Percentiles rank a stretch among this genome's conserved stretches.
phyloP scores from a whole-genome alignment of 352 stramenopile species.

The Phytopythium cucurbitacearum region DNA sequence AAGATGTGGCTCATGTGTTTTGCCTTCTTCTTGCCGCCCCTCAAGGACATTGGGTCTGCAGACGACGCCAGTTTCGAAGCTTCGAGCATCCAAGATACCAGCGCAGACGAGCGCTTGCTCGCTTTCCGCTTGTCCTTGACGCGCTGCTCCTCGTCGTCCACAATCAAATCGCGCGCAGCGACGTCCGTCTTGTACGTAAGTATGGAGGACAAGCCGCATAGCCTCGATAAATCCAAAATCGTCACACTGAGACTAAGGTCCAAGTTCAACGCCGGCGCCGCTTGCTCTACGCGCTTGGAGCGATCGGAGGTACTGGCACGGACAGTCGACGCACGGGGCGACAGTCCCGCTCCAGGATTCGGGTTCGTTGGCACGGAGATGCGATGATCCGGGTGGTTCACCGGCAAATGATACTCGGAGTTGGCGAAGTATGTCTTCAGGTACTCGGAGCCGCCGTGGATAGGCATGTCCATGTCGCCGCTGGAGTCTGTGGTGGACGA shows the following conservation, averaged over 20 bases:
- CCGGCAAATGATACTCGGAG: slow-evolving; percentile 59
- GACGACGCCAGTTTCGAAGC: slow-evolving; percentile 27
- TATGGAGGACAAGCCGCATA: slow-evolving; percentile 72
- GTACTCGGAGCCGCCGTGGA: slow-evolving; percentile 71
- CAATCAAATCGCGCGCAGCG: slow-evolving; percentile 12
- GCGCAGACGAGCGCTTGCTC: slow-evolving; percentile 19
- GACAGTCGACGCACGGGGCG: slow-evolving; percentile 38
- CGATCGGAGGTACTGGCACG: slow-evolving; percentile 18
- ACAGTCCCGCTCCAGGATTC: slow-evolving; percentile 32
- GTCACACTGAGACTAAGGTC: slow-evolving; percentile 71
- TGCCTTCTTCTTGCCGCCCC: slow-evolving; percentile 18
- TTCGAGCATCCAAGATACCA: slow-evolving; percentile 60
- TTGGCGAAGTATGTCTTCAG: slow-evolving; percentile 67
- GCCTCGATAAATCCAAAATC: slow-evolving; percentile 64
- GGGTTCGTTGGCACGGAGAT: slow-evolving; percentile 43
- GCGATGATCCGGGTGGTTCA: slow-evolving; percentile 67
- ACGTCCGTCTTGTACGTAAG: slow-evolving; percentile 62
- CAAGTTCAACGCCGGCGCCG: slow-evolving; percentile 37
- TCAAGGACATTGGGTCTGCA: slow-evolving; percentile 24
- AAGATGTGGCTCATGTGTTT: slow-evolving; percentile 10
- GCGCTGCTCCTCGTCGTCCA: slow-evolving; percentile 1
- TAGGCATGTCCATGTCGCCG: slow-evolving; percentile 38
- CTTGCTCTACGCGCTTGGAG: slow-evolving; percentile 47
- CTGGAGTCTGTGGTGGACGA: slow-evolving; percentile 8
- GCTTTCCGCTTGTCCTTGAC: not conserved